Base-by-base conservation (phyloP, 768 basidiomycete species). In the Boletus tomentosulus region DNA sequence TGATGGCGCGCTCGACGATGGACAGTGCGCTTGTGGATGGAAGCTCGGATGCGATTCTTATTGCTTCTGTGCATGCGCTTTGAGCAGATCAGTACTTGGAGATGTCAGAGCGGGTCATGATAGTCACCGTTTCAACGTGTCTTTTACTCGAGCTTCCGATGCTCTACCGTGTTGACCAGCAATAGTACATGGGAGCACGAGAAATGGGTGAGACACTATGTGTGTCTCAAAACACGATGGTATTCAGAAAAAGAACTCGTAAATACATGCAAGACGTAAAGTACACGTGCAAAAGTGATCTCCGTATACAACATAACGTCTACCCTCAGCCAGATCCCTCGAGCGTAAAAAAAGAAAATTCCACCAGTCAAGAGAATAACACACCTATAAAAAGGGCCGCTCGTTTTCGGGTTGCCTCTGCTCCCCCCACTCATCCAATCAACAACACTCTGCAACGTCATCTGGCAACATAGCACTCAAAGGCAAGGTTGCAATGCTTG, bases 151-250 rank as follows among this genome's bases (percentile, higher is more conserved):
- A 27, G 74, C 71, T 50, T 87, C 84, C 15, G 73, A 68, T 0
- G 65, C 57, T 44, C 63, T 70, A 7, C 74, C 64, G 59, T 90
- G 87, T n/a, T 73, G 66, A 3, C 89, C 90, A 27, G 90, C 90
- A 30, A 19, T 19, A 64, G 33, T 15, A 80, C 38, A 72, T 57
- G 72, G 6, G 10, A 31, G 38, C 22, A 45, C 37, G 42, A 54
- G 48, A 51, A 50, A 41, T 12, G 10, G 31, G 2, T 11, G 31
- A 33, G 31, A 33, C 31, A 33, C 11, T 33, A 19, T 19, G 31
- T 31, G 15, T 31, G 54, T 50, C 54, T 55, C 50, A 33, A 33
- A 56, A 57, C 15, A 12, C 22, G 9, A 59, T 65, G 55, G 54
- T 54, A 65, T 66, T 66, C 46, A 37, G 45, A 30, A 24, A 37